Evolutionary conservation across 805 yeast species (phyloP).

Genomic region (Saccharomyces eubayanus): DNA sequence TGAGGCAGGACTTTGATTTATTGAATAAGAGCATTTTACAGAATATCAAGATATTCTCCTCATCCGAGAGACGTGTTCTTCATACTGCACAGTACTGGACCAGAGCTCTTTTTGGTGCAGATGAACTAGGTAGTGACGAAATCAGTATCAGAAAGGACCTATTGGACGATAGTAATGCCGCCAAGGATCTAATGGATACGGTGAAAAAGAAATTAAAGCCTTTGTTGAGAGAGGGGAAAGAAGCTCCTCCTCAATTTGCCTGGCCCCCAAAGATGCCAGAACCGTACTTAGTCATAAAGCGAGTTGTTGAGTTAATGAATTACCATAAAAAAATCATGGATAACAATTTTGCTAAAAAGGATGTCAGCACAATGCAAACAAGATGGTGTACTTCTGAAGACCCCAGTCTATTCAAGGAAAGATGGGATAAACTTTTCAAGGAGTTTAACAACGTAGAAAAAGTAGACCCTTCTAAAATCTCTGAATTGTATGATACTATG

Average conservation of each 20-base stretch:
- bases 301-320: constrained; percentile 93
- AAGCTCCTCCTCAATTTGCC: constrained; percentile 94
- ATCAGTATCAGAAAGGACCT: constrained; percentile 80
- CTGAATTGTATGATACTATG: constrained; percentile 96
- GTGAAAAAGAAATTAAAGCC: constrained; percentile 96
- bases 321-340: constrained; percentile 80
- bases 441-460: constrained; percentile 90
- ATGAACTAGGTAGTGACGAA: constrained; percentile 66
- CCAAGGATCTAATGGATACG: constrained; percentile 94
- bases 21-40: constrained; percentile 77
- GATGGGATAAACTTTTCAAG: constrained; percentile 94
- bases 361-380: constrained; percentile 59
- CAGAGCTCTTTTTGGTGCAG: constrained; percentile 63
- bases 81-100: constrained; percentile 88
- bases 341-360: constrained; percentile 60
- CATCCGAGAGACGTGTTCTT: constrained; percentile 90
- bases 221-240: constrained; percentile 85
- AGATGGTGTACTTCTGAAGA: constrained; percentile 98
- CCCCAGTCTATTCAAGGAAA: constrained; percentile 77
- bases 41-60: constrained; percentile 78
- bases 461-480: constrained; percentile 94
- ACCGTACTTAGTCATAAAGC: constrained; percentile 85
- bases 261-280: constrained; percentile 99
- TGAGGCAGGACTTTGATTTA: constrained; percentile 82
- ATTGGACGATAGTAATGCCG: constrained; percentile 94